Percentiles rank a stretch among this genome's conserved stretches.
Conservation (phyloP, 2,329 filamentous ascomycete species). For the Fusarium sp. region DNA sequence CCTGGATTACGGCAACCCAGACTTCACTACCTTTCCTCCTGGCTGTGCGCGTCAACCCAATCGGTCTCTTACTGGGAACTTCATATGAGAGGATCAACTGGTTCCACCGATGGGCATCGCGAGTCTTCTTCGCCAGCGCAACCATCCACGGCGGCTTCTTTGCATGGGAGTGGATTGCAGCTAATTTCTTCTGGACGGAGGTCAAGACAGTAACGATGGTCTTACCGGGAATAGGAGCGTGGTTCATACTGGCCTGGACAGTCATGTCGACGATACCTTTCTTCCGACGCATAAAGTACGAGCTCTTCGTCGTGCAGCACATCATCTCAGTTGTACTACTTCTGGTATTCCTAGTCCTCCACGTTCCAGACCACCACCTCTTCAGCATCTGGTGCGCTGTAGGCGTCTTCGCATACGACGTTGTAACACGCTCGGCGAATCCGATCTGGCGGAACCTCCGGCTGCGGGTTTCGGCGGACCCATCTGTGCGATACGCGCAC, state of each 20-base stretch:
- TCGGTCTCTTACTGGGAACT: constrained; percentile 41
- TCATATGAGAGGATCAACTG: constrained; percentile 48
- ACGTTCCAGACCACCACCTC: constrained; percentile 47
- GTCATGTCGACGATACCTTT: constrained; percentile 41
- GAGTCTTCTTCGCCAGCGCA: constrained; percentile 43
- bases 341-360: constrained; percentile 41
- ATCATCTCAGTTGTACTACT: constrained; percentile 43
- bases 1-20: constrained; percentile 46
- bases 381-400: constrained; percentile 50
- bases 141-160: constrained; percentile 48
- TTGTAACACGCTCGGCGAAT: constrained; percentile 46
- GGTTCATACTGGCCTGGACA: constrained; percentile 47
- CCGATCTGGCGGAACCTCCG: constrained; percentile 46
- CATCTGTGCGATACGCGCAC: constrained; percentile 36
- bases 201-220: constrained; percentile 47
- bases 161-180: constrained; percentile 41
- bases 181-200: constrained; percentile 47
- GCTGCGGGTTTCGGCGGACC: constrained; percentile 30
- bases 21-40: constrained; percentile 44
- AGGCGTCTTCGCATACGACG: constrained; percentile 44
- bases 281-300: constrained; percentile 47
- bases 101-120: constrained; percentile 46
- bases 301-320: constrained; percentile 50
- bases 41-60: constrained; percentile 44
- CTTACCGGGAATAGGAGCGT: constrained; percentile 46